Evolutionary conservation across 192 early-diverging fungal genomes (phyloP).

Genomic region (Podila epicladia): DNA sequence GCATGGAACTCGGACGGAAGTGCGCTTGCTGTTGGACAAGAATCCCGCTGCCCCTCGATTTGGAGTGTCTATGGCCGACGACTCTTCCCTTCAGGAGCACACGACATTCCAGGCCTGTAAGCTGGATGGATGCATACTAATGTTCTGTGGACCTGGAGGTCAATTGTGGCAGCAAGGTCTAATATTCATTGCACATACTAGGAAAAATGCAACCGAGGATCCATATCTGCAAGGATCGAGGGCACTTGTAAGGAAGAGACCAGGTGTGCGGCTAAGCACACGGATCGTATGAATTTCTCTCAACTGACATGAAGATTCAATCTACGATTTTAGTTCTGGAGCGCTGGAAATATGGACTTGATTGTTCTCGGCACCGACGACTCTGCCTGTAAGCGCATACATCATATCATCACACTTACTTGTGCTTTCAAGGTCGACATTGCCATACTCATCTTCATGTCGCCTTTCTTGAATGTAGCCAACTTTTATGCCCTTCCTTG

Average conservation of each 20-base stretch:
- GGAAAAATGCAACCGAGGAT: slow-evolving; percentile 60
- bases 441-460: slow-evolving; percentile 17
- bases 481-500: slow-evolving; percentile 43
- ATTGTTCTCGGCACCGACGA: slow-evolving; percentile 66
- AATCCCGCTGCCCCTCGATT: slow-evolving; percentile 69
- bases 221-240: slow-evolving; percentile 66
- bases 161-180: neutral
- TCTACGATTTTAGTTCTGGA: slow-evolving; percentile 71
- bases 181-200: neutral
- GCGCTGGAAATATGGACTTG: slow-evolving; percentile 69
- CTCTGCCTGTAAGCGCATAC: slow-evolving; percentile 42
- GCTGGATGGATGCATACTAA: neutral
- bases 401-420: slow-evolving; percentile 62
- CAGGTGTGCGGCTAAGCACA: neutral
- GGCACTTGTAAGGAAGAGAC: slow-evolving; percentile 57
- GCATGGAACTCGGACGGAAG: slow-evolving; percentile 80
- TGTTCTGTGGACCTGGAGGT: neutral
- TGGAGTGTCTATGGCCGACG: slow-evolving; percentile 85
- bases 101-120: slow-evolving; percentile 58
- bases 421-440: slow-evolving; percentile 61
- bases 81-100: slow-evolving; percentile 63
- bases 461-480: neutral
- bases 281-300: too few species aligned
- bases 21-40: slow-evolving; percentile 76
- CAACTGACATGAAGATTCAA: too few species aligned